phyloP scores from a whole-genome alignment of 306 rosid genomes.

The Fragaria nilgerrensis region DNA sequence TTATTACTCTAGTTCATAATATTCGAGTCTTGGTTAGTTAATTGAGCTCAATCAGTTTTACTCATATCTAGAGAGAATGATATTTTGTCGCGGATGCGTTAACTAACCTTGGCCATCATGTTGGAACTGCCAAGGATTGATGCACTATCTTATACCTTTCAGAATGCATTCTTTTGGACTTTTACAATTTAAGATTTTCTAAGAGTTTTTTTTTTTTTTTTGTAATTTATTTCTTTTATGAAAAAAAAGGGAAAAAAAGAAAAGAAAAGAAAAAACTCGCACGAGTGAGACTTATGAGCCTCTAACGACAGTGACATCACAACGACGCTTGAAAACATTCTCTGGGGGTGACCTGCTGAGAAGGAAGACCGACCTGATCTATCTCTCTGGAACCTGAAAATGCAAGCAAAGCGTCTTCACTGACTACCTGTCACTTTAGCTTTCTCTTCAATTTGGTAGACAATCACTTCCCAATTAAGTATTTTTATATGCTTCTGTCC shows the following conservation, averaged over 20 bases:
- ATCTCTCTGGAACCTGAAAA: conserved; percentile 46
- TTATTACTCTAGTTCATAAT: no score
- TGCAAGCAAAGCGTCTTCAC: conserved; percentile 67
- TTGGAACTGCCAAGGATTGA: no score
- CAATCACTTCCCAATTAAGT: conserved; percentile 23
- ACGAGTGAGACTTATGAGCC: not conserved
- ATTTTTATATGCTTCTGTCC: not conserved
- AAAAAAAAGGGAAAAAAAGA: not conserved
- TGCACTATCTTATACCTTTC: no score
- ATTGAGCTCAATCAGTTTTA: no score
- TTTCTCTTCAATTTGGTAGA: conserved; percentile 17
- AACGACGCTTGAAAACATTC: conserved; percentile 53
- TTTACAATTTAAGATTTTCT: no score
- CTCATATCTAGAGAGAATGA: no score
- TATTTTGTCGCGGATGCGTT: no score
- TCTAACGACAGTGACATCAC: conserved; percentile 53
- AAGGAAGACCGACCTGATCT: conserved; percentile 6
- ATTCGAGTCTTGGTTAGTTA: no score
- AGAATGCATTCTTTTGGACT: no score
- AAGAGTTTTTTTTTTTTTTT: no score
- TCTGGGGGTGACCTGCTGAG: conserved; percentile 18
- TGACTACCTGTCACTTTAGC: conserved; percentile 31
- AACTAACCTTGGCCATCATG: no score
- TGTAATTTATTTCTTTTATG: no score
- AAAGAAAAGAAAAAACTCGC: not conserved